A percentile compares a stretch with the other conserved stretches of the same genome.
phyloP scores from a whole-genome alignment of 306 rosid genomes.

The Gastrolobium bilobum region DNA sequence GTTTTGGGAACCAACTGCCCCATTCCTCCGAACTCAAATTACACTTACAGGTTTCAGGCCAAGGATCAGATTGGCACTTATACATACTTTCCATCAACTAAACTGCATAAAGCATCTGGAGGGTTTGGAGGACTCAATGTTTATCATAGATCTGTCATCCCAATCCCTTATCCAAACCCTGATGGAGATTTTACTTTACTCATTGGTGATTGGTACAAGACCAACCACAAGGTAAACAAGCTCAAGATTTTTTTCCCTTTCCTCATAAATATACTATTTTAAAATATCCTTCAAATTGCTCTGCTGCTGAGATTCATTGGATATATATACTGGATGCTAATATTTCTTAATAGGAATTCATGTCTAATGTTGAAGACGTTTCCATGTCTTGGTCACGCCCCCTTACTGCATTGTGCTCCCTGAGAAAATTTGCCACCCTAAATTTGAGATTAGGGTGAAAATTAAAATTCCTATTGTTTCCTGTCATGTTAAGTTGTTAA shows the following conservation, averaged over 20 bases:
- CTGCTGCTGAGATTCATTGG: neutral
- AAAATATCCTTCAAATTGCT: neutral
- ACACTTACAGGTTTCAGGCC: slow-evolving; percentile 84
- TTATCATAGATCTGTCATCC: slow-evolving; percentile 79
- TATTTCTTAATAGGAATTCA: neutral
- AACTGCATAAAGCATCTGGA: slow-evolving; percentile 87
- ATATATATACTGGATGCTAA: slow-evolving; percentile 8
- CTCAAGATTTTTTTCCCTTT: neutral
- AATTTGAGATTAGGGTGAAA: slow-evolving; percentile 12
- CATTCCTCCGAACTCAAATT: slow-evolving; percentile 89
- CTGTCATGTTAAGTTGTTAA: neutral
- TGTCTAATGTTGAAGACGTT: neutral
- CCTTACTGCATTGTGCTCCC: no score
- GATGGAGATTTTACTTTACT: slow-evolving; percentile 90
- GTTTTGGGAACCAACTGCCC: slow-evolving; percentile 96
- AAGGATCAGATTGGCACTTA: slow-evolving; percentile 95
- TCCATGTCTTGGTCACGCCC: neutral
- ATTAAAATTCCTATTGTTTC: slow-evolving; percentile 17
- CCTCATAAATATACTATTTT: slow-evolving; percentile 4
- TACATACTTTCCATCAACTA: slow-evolving; percentile 89
- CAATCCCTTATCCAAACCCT: slow-evolving; percentile 83
- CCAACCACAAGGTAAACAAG: slow-evolving; percentile 76
- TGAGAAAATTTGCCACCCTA: neutral
- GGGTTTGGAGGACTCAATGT: slow-evolving; percentile 90
- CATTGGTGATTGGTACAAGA: slow-evolving; percentile 91